Evolutionary conservation across 768 basidiomycete species (phyloP).

Genomic region (Tulasnella sp.): DNA sequence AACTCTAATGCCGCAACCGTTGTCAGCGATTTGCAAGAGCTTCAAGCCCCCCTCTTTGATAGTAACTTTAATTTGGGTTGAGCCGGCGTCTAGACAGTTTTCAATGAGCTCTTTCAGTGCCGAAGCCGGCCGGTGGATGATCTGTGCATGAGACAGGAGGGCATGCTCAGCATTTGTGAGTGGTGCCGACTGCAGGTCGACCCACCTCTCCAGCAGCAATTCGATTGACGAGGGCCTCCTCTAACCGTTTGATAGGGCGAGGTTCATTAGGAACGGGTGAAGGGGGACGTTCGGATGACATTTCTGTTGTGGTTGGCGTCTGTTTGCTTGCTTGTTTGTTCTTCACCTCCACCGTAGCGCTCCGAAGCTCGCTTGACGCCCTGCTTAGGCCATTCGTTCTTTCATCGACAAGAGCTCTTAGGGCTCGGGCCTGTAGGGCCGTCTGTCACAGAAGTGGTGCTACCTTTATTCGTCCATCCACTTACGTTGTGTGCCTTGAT

Average conservation of each 20-base stretch:
- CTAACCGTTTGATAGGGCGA: constrained; percentile 56
- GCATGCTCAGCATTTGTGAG: background rate
- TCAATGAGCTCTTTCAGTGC: constrained; percentile 95
- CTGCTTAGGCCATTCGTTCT: no score
- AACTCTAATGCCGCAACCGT: constrained; percentile 90
- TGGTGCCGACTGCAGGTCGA: background rate
- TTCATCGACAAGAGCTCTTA: no score
- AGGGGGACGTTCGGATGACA: background rate
- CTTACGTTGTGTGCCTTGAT: no score
- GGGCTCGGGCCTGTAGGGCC: no score
- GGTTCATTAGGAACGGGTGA: constrained; percentile 24
- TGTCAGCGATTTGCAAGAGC: constrained; percentile 90
- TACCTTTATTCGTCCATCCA: no score
- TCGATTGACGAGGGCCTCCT: constrained; percentile 78
- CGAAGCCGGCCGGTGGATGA: constrained; percentile 84
- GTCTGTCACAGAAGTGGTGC: no score
- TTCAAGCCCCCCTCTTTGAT: constrained; percentile 96
- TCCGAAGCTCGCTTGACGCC: no score
- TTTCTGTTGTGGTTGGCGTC: background rate
- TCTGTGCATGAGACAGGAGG: constrained; percentile 36
- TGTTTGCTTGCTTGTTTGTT: background rate
- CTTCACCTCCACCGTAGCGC: background rate
- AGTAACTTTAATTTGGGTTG: constrained; percentile 76
- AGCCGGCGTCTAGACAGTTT: constrained; percentile 88
- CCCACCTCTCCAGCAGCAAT: constrained; percentile 63